Evolutionary conservation across 2,329 filamentous ascomycete genomes (phyloP).

Genomic region (Ophiostoma piceae): DNA sequence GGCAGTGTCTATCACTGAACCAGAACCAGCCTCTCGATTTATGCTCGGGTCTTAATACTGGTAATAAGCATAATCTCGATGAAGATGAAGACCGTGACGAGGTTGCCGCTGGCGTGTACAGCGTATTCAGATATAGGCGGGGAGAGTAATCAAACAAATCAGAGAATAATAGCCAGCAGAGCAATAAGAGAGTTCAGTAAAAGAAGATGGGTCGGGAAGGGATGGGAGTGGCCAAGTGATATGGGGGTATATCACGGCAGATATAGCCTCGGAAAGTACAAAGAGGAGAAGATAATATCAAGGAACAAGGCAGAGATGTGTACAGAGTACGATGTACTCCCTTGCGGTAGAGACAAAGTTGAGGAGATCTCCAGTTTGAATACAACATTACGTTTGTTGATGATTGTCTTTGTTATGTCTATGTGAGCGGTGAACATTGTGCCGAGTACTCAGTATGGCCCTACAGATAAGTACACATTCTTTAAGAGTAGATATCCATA

Average conservation of each 20-base stretch:
- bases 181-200: neutral
- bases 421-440: neutral
- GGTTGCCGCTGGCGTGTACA: neutral
- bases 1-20: neutral
- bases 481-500: too few species aligned
- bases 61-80: neutral
- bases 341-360: neutral
- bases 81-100: neutral
- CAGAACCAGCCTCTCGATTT: neutral
- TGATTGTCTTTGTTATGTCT: neutral
- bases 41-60: neutral
- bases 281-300: neutral
- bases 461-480: too few species aligned
- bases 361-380: constrained; percentile 6
- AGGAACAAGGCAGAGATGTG: neutral
- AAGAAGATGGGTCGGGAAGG: neutral
- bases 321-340: neutral
- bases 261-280: constrained; percentile 7
- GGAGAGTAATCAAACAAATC: neutral
- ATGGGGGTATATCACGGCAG: constrained; percentile 8
- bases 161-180: too few species aligned
- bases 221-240: neutral
- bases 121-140: neutral
- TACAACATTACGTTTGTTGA: neutral
- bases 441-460: neutral